Evolutionary conservation across 192 early-diverging fungal species (phyloP), one percentile per base, ranked within the genome.

Genomic region (Globomyces pollinis-pini): DNA sequence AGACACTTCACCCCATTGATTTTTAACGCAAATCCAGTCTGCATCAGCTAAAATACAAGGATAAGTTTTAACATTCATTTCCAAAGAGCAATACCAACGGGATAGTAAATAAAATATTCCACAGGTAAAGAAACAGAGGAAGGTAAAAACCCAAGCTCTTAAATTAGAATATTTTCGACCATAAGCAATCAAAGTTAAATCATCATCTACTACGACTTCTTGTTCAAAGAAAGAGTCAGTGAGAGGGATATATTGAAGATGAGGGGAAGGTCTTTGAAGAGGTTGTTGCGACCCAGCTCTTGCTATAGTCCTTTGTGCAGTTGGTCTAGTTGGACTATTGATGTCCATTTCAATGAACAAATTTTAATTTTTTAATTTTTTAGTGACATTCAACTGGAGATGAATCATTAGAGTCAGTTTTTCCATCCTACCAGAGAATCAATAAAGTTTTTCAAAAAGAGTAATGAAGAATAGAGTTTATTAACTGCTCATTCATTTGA

Each of bases 81-180:
- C 86, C 72, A 85, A 77, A 18, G 62, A 64, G 49, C 91, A 89
- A 33, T 96, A 64, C 94, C 96, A 96, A 29, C 91, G 85, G 43
- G 82, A 86, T 9, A 93, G 41, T 15, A 96, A 69, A 50, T 83
- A 91, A 1, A 86, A 60, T 7, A 86, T 62, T 3, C 94, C 94
- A 2, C 74, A 61, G 2, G 90, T 79, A 39, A 87, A 57, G 30
- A 89, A 12, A 20, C 82, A 88, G 2, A 85, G 33, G 4, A 87
- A 7, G 50, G 80, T 67, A 67, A 89, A 94, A 4, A 87, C 30
- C 41, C 81, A 74, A 6, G 80, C 53, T 0, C 71, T 72, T 1
- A 67, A 31, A 29, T 56, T 26, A 18, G 74, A 69, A 66, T 72
- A 77, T 2, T 69, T 68, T 67, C 89, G 85, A 8, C 91, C 93